These are phyloP conservation scores for Talaromyces nanjingensis DNA, from an alignment of 495 filamentous ascomycete genomes.

Conservation along the genomic window DNA sequence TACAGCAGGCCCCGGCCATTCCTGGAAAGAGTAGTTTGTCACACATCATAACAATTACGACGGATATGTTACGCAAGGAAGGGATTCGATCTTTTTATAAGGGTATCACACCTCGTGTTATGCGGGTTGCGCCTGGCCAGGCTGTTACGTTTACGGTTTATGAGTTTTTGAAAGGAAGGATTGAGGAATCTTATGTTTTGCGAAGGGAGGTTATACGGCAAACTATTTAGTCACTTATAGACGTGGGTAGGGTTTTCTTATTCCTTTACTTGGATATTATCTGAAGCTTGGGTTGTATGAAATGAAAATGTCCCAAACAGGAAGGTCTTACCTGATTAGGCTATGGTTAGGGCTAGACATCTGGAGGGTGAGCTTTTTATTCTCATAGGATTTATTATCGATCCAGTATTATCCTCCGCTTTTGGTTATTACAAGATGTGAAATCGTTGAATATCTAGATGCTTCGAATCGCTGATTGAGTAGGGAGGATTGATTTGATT, in stretches of 20 bases:
- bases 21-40: background rate
- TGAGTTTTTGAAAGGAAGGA: constrained; percentile 79
- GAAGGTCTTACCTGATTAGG: background rate
- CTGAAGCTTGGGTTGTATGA: background rate
- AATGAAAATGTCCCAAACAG: background rate
- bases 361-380: too few species aligned
- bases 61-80: constrained; percentile 35
- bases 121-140: constrained; percentile 95
- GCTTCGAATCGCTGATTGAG: too few species aligned
- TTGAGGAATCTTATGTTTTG: constrained; percentile 32
- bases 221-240: background rate
- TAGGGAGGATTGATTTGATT: too few species aligned
- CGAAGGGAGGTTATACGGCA: background rate
- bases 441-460: too few species aligned
- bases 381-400: too few species aligned
- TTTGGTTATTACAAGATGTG: too few species aligned
- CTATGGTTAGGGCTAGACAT: too few species aligned
- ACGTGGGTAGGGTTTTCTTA: background rate
- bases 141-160: constrained; percentile 98
- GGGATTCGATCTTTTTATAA: constrained; percentile 93
- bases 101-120: constrained; percentile 90
- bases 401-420: too few species aligned
- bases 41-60: too few species aligned
- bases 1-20: background rate
- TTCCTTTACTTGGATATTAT: background rate